A percentile compares a stretch with the other conserved stretches of the same genome.
Evolutionary conservation across 2,329 filamentous ascomycete species (phyloP).

Genomic region (Fusarium mundagurra): DNA sequence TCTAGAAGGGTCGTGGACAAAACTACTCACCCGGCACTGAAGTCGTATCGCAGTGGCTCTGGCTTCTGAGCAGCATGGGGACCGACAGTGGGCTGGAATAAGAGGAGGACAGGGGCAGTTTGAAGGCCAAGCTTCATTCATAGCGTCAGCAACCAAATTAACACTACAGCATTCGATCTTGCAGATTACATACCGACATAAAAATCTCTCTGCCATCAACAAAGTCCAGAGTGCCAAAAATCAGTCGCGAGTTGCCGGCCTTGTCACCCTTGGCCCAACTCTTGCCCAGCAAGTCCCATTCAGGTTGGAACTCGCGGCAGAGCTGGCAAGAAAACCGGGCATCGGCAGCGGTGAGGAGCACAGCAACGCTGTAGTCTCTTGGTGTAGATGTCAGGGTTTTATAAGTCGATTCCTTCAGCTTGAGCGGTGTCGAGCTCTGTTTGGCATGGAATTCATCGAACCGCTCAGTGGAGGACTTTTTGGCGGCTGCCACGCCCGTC

Average conservation of each 20-base stretch:
- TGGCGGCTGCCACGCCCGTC: conserved; percentile 69
- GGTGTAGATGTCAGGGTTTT: conserved; percentile 78
- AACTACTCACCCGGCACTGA: conserved; percentile 75
- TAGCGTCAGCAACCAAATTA: conserved; percentile 10
- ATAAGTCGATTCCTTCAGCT: conserved; percentile 82
- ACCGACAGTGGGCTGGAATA: conserved; percentile 87
- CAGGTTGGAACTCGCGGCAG: conserved; percentile 90
- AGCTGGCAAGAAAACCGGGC: conserved; percentile 84
- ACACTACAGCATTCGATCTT: neutral
- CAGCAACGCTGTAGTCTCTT: conserved; percentile 83
- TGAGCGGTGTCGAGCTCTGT: conserved; percentile 72
- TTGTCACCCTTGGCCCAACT: conserved; percentile 91
- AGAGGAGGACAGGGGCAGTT: conserved; percentile 89
- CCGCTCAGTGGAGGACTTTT: conserved; percentile 70
- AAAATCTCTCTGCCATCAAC: conserved; percentile 84
- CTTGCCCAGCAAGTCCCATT: conserved; percentile 87
- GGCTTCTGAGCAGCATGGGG: conserved; percentile 76
- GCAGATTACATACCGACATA: conserved; percentile 70
- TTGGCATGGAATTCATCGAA: conserved; percentile 78
- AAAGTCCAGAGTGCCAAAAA: conserved; percentile 92
- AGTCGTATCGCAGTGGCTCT: conserved; percentile 84
- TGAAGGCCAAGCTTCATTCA: conserved; percentile 84
- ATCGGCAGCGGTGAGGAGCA: conserved; percentile 89
- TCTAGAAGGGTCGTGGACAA: too few relatives aligned
- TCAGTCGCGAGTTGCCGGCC: conserved; percentile 73